A percentile compares a stretch with the other conserved stretches of the same genome.
Evolutionary conservation across 2,329 filamentous ascomycete genomes (phyloP).

Genomic region (Fusarium sp.): DNA sequence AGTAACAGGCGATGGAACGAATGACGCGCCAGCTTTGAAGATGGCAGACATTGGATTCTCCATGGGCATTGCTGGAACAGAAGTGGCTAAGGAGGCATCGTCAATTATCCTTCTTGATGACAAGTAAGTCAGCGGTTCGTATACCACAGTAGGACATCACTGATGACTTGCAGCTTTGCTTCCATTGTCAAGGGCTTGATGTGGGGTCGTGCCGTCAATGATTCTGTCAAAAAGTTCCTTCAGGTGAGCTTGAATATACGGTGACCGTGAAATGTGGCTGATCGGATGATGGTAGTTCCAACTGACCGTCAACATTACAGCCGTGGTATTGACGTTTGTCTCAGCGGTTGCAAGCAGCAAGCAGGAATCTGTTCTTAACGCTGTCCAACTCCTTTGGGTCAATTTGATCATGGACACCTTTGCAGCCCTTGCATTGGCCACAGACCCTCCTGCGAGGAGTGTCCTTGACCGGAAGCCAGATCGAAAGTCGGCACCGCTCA

Average conservation of each 20-base stretch:
- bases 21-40: constrained; percentile 69
- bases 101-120: constrained; percentile 71
- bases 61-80: constrained; percentile 73
- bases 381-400: constrained; percentile 71
- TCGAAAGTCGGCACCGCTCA: constrained; percentile 75
- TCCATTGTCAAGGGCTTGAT: constrained; percentile 70
- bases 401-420: constrained; percentile 74
- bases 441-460: constrained; percentile 67
- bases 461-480: constrained; percentile 67
- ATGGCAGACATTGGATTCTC: constrained; percentile 71
- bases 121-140: constrained; percentile 50
- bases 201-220: constrained; percentile 72
- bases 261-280: background rate
- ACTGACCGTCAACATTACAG: constrained; percentile 72
- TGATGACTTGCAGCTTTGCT: constrained; percentile 52
- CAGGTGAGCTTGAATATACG: constrained; percentile 52
- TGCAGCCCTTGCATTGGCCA: constrained; percentile 71
- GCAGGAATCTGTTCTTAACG: constrained; percentile 65
- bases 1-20: constrained; percentile 71
- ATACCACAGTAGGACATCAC: background rate
- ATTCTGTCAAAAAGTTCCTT: constrained; percentile 71
- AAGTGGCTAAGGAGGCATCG: constrained; percentile 71
- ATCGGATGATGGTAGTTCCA: constrained; percentile 58
- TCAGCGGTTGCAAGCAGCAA: constrained; percentile 64
- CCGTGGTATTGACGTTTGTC: constrained; percentile 68